A percentile compares a stretch with the other conserved stretches of the same genome.
These are phyloP conservation scores for Penicillium coffeae DNA, from an alignment of 495 filamentous ascomycete species.

Conservation along the genomic window DNA sequence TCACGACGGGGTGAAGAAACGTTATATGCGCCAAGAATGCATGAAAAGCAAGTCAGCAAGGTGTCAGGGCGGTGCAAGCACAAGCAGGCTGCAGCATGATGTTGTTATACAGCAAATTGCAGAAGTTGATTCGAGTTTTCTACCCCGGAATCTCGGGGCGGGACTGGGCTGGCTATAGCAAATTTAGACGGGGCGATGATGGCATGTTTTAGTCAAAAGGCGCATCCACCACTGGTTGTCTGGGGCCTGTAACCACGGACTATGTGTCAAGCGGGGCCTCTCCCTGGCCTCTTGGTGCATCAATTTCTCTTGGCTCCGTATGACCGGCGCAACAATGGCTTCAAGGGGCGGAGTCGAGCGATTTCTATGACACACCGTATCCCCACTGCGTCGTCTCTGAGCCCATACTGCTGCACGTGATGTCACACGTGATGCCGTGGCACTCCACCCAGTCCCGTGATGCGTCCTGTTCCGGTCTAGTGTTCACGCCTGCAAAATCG, in stretches of 20 bases:
- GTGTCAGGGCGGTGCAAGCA: conserved; percentile 4
- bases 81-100: conserved; percentile 18
- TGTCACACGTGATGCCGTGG: background rate
- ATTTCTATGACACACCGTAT: conserved; percentile 20
- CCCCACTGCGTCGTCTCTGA: conserved; percentile 1
- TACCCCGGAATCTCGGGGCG: conserved; percentile 22
- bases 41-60: conserved; percentile 10
- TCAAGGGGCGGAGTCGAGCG: conserved; percentile 2
- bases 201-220: conserved; percentile 21
- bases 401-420: conserved; percentile 5
- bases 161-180: conserved; percentile 13
- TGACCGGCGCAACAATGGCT: conserved; percentile 12
- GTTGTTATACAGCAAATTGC: conserved; percentile 3
- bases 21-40: conserved; percentile 14
- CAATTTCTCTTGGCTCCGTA: conserved; percentile 13
- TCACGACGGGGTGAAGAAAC: background rate
- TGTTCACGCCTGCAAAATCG: background rate
- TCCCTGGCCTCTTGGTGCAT: conserved; percentile 8
- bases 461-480: background rate
- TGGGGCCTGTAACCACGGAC: conserved; percentile 8
- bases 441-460: conserved; percentile 6
- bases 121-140: conserved; percentile 3
- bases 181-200: conserved; percentile 20
- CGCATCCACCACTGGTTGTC: conserved; percentile 5
- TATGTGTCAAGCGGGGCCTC: conserved; percentile 19